phyloP scores from a whole-genome alignment of 352 stramenopile species.

The Blastocystis hominis region DNA sequence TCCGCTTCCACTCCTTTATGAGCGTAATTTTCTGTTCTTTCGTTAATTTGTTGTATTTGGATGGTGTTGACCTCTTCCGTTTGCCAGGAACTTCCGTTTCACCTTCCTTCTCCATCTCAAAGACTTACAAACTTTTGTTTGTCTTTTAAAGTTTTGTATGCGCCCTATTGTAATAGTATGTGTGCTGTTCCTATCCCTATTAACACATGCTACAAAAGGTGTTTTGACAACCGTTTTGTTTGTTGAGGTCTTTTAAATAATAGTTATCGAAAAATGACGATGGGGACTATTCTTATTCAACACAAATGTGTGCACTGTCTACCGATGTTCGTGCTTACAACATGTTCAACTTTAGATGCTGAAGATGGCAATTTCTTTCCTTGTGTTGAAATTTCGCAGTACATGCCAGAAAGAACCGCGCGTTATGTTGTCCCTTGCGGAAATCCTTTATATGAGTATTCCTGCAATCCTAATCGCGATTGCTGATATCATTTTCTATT shows the following conservation, averaged over 20 bases:
- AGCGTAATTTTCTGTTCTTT: slow-evolving; percentile 9
- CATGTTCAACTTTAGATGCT: background rate
- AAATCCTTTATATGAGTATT: slow-evolving; percentile 25
- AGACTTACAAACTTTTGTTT: background rate
- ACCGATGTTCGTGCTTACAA: background rate
- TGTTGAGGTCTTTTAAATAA: background rate
- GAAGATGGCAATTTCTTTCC: background rate
- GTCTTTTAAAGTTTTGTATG: background rate
- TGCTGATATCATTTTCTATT: background rate
- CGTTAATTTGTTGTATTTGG: slow-evolving; percentile 39
- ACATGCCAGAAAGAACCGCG: background rate
- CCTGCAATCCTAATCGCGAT: background rate
- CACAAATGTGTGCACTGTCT: slow-evolving; percentile 22
- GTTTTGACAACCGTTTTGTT: background rate
- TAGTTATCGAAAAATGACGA: slow-evolving; percentile 1
- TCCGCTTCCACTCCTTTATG: background rate
- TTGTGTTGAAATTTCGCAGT: background rate
- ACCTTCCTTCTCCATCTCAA: background rate
- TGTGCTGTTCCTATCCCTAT: background rate
- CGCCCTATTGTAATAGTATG: background rate
- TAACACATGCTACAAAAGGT: slow-evolving; percentile 1
- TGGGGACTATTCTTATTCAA: background rate
- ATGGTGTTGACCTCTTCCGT: background rate
- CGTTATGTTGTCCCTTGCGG: background rate
- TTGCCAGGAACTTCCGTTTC: background rate